These are phyloP conservation scores for Filosporella fistucella DNA, from an alignment of 495 filamentous ascomycete genomes.

Conservation along the genomic window DNA sequence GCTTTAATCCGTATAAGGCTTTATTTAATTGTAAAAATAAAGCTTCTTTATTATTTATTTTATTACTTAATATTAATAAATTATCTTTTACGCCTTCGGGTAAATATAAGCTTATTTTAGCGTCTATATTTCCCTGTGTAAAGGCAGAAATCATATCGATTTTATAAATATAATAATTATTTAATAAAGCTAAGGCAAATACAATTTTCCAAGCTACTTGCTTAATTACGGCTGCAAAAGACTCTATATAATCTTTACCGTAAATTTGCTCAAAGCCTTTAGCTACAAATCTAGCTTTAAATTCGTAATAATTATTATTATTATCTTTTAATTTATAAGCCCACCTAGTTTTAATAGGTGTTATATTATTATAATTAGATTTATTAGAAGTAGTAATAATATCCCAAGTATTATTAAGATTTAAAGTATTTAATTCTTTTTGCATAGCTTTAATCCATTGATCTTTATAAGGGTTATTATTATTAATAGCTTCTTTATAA, in stretches of 20 bases:
- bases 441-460: constrained; percentile 4
- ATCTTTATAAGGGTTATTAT: constrained; percentile 8
- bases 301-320: constrained; percentile 7
- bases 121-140: constrained; percentile 11
- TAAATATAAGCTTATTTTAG: background rate
- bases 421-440: background rate
- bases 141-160: constrained; percentile 12
- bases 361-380: constrained; percentile 5
- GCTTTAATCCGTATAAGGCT: constrained; percentile 21
- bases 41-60: background rate
- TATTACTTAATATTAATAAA: background rate
- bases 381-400: background rate
- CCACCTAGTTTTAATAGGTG: constrained; percentile 3
- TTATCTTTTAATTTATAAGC: constrained; percentile 9
- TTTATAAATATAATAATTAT: constrained; percentile 12
- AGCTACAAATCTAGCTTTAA: constrained; percentile 18
- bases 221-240: constrained; percentile 10
- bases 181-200: constrained; percentile 7
- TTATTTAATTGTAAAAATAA: constrained; percentile 13
- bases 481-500: constrained; percentile 10
- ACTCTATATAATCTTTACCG: constrained; percentile 12
- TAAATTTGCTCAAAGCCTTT: constrained; percentile 14
- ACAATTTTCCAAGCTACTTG: constrained; percentile 16
- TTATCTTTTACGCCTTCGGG: background rate
- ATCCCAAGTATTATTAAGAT: background rate